Conservation (phyloP, 345 rosid species). For the Arabidopsis suecica region DNA sequence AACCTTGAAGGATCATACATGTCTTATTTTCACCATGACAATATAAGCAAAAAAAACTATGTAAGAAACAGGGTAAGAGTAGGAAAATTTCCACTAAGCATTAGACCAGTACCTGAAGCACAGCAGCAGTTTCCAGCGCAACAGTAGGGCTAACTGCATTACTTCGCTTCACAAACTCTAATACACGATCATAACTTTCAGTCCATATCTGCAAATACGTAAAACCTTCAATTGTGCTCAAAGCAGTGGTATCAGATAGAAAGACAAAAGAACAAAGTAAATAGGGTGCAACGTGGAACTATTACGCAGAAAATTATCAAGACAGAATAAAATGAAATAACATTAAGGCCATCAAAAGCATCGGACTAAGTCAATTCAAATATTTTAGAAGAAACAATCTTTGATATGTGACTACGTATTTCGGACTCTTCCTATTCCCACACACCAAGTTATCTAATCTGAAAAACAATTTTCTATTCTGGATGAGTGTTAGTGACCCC, state of each 20-base stretch:
- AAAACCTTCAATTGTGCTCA: conserved; percentile 28
- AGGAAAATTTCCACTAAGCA: conserved; percentile 18
- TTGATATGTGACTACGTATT: background rate
- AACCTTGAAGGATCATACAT: conserved; percentile 22
- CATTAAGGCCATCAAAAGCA: background rate
- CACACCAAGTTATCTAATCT: conserved; percentile 17
- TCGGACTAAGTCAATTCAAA: background rate
- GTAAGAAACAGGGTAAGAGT: conserved; percentile 6
- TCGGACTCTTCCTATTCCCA: background rate
- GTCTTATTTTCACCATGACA: conserved; percentile 11
- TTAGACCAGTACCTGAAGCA: conserved; percentile 80
- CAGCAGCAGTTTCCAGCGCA: conserved; percentile 96
- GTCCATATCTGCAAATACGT: conserved; percentile 69
- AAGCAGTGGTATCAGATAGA: conserved; percentile 14
- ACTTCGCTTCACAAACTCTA: conserved; percentile 94
- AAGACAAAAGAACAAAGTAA: conserved; percentile 12
- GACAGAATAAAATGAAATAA: conserved; percentile 7
- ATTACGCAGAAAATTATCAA: conserved; percentile 12
- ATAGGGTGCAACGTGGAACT: conserved; percentile 7
- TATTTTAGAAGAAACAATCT: background rate
- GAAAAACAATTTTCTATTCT: background rate
- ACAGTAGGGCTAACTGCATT: conserved; percentile 93
- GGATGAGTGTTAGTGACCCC: conserved; percentile 21
- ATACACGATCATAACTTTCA: conserved; percentile 88
- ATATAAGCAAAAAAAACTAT: background rate